A percentile compares a stretch with the other conserved stretches of the same genome.
Evolutionary conservation across 768 basidiomycete genomes (phyloP).

Genomic region (Podaxis sp.): DNA sequence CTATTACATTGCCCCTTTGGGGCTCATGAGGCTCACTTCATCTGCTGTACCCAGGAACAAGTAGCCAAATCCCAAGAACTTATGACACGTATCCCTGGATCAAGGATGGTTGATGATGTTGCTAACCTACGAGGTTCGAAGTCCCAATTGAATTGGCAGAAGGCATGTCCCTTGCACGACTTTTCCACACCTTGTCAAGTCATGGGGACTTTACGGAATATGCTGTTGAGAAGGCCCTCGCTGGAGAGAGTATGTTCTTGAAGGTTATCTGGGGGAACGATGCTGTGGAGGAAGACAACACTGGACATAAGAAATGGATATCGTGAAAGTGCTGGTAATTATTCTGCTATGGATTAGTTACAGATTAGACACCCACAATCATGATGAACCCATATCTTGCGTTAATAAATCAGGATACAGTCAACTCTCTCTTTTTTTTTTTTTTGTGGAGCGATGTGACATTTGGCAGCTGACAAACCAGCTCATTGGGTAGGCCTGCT

Average conservation of each 20-base stretch:
- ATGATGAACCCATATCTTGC: background rate
- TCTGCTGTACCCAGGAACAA: conserved; percentile 63
- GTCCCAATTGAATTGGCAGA: conserved; percentile 51
- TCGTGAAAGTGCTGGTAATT: conserved; percentile 18
- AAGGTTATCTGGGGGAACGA: conserved; percentile 68
- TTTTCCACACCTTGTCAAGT: conserved; percentile 56
- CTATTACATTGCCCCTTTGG: conserved; percentile 25
- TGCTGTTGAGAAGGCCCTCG: conserved; percentile 68
- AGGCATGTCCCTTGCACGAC: conserved; percentile 51
- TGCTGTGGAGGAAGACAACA: conserved; percentile 49
- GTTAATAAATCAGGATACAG: background rate
- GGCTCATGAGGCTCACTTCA: conserved; percentile 76
- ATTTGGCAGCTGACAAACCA: too few relatives aligned
- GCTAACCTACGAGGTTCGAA: conserved; percentile 64
- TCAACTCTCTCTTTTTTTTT: too few relatives aligned
- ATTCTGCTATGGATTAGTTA: background rate
- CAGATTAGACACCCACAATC: background rate
- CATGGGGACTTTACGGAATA: conserved; percentile 61
- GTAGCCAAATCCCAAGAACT: conserved; percentile 55
- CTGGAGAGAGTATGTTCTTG: conserved; percentile 68
- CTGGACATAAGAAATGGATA: conserved; percentile 17
- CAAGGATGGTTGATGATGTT: conserved; percentile 69
- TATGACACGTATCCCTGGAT: conserved; percentile 61
- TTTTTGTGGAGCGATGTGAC: too few relatives aligned
- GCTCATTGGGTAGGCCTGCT: too few relatives aligned